A percentile compares a stretch with the other conserved stretches of the same genome.
phyloP scores from a whole-genome alignment of 441 rosid genomes.

The Mallotus repandus region DNA sequence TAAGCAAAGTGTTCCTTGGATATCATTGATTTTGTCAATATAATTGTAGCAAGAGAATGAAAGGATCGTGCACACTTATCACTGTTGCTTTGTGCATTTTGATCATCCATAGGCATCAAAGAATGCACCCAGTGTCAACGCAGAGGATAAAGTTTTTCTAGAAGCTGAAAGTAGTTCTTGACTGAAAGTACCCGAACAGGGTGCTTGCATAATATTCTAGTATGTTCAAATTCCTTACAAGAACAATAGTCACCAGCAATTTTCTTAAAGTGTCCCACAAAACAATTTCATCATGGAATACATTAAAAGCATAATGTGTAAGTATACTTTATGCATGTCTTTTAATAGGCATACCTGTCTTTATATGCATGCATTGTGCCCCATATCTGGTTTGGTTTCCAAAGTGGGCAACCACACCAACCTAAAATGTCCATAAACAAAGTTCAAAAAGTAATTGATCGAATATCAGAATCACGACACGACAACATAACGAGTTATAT shows the following conservation, averaged over 20 bases:
- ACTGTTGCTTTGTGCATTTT: constrained; percentile 38
- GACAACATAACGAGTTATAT: not conserved
- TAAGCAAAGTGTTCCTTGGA: constrained; percentile 58
- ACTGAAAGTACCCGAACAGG: constrained; percentile 55
- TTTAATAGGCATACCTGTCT: too few species aligned
- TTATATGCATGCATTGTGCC: constrained; percentile 48
- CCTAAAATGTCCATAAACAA: constrained; percentile 39
- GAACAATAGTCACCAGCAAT: constrained; percentile 86
- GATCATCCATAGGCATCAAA: constrained; percentile 39
- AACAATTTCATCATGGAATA: constrained; percentile 70
- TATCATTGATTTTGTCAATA: constrained; percentile 58
- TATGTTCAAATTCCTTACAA: constrained; percentile 83
- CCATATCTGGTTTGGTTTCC: constrained; percentile 37
- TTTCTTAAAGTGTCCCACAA: constrained; percentile 73
- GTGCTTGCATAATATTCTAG: constrained; percentile 79
- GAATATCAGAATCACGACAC: not conserved
- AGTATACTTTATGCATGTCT: constrained; percentile 69
- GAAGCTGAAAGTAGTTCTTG: constrained; percentile 80
- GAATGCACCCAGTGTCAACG: constrained; percentile 70
- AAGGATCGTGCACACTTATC: constrained; percentile 58
- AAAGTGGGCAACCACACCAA: constrained; percentile 47
- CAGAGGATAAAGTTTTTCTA: constrained; percentile 60
- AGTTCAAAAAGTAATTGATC: constrained; percentile 18
- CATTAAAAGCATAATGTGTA: constrained; percentile 73
- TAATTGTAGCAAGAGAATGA: constrained; percentile 60